These are phyloP conservation scores for Suillus bovinus DNA, from an alignment of 768 basidiomycete genomes.

Conservation along the genomic window DNA sequence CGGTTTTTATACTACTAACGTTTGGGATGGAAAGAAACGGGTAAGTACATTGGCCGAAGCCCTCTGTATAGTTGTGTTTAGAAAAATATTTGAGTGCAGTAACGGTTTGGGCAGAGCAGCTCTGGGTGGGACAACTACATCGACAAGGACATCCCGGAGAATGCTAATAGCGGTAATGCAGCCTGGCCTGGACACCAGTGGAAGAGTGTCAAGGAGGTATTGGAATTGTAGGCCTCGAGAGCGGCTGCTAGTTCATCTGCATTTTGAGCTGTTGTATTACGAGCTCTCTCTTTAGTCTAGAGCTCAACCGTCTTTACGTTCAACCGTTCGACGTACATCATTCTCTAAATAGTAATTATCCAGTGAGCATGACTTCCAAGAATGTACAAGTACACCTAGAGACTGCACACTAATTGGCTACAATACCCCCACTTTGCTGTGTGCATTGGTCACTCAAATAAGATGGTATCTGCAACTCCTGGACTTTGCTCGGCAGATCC, in stretches of 20 bases:
- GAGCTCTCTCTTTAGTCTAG: background rate
- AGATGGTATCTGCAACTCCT: constrained; percentile 35
- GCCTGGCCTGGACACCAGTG: constrained; percentile 36
- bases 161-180: constrained; percentile 32
- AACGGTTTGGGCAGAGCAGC: no score
- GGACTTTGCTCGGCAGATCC: constrained; percentile 36
- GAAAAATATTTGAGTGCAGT: no score
- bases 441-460: constrained; percentile 36
- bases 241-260: background rate
- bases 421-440: constrained; percentile 29
- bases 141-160: constrained; percentile 31
- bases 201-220: constrained; percentile 29
- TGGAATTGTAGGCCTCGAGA: constrained; percentile 21
- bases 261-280: constrained; percentile 1
- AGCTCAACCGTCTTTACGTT: constrained; percentile 10
- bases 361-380: background rate
- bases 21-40: no score
- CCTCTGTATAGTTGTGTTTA: no score
- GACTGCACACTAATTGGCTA: constrained; percentile 21
- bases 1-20: no score
- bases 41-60: no score
- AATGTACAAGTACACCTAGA: background rate
- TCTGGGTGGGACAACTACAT: constrained; percentile 35
- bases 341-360: background rate
- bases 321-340: constrained; percentile 7